Conservation (phyloP, 176 grass and related monocot genomes). For the Oryza rufipogon region DNA sequence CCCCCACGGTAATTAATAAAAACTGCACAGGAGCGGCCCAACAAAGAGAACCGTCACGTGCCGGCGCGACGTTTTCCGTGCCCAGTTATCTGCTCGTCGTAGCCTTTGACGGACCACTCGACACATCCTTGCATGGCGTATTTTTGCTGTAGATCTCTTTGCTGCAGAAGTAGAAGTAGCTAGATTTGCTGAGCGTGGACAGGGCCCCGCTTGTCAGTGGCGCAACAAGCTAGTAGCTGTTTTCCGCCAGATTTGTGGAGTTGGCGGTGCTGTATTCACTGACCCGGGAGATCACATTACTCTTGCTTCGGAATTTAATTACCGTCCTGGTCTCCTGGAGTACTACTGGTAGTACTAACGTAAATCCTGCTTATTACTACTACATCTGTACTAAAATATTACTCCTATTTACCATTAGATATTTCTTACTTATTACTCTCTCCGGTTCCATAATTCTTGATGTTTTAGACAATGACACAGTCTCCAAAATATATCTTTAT, state of each 20-base stretch:
- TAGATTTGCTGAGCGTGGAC: background rate
- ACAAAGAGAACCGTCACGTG: constrained; percentile 29
- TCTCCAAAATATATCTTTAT: too few relatives aligned
- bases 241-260: background rate
- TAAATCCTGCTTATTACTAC: too few relatives aligned
- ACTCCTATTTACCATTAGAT: too few relatives aligned
- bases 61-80: background rate
- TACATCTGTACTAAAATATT: too few relatives aligned
- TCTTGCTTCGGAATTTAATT: background rate
- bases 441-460: too few relatives aligned
- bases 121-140: background rate
- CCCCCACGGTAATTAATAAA: background rate
- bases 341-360: background rate
- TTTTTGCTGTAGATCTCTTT: background rate
- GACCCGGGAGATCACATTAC: background rate
- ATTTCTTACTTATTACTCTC: too few relatives aligned
- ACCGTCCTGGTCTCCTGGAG: background rate
- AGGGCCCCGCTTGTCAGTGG: background rate
- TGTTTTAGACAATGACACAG: too few relatives aligned
- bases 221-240: background rate
- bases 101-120: too few relatives aligned
- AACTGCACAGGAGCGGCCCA: background rate
- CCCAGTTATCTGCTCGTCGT: background rate
- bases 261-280: constrained; percentile 2
- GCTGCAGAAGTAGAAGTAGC: too few relatives aligned